These are phyloP conservation scores for Klebsormidium nitens DNA, from an alignment of 139 green algal genomes.

Conservation along the genomic window DNA sequence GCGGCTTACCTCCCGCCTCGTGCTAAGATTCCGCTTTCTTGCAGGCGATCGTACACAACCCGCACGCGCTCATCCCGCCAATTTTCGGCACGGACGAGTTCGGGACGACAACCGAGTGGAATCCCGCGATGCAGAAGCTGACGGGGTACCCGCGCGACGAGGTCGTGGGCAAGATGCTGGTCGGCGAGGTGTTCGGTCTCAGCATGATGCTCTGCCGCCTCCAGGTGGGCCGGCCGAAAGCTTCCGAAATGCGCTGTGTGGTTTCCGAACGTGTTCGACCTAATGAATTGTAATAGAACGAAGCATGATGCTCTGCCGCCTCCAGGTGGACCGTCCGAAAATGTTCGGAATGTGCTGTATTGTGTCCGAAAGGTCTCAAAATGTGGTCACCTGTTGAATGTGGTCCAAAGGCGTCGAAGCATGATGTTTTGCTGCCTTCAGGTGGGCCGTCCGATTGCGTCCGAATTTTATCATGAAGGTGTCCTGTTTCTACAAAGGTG, in stretches of 20 bases:
- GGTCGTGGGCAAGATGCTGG: conserved; percentile 39
- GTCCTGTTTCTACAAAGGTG: too few species aligned
- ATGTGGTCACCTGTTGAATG: too few species aligned
- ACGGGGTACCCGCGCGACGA: conserved; percentile 21
- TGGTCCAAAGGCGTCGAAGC: conserved; percentile 28
- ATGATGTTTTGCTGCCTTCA: conserved; percentile 8
- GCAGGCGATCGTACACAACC: conserved; percentile 31
- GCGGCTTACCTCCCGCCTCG: too few species aligned
- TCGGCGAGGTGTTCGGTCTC: conserved; percentile 39
- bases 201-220: conserved; percentile 6
- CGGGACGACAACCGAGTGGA: conserved; percentile 36
- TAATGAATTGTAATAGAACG: conserved; percentile 37
- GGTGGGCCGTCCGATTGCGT: too few species aligned
- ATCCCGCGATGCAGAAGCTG: conserved; percentile 37
- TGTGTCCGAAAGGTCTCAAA: too few species aligned
- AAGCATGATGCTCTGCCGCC: conserved; percentile 6
- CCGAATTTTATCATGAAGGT: too few species aligned
- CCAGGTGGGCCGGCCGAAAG: too few species aligned
- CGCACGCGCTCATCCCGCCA: conserved; percentile 39
- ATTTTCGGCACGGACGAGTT: conserved; percentile 42
- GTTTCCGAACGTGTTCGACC: too few species aligned
- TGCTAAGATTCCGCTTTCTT: too few species aligned
- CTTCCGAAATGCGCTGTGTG: too few species aligned
- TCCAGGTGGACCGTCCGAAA: too few species aligned
- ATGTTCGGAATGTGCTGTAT: too few species aligned